These are phyloP conservation scores for Eucalyptus pauciflora DNA, from an alignment of 345 rosid species.

Conservation along the genomic window DNA sequence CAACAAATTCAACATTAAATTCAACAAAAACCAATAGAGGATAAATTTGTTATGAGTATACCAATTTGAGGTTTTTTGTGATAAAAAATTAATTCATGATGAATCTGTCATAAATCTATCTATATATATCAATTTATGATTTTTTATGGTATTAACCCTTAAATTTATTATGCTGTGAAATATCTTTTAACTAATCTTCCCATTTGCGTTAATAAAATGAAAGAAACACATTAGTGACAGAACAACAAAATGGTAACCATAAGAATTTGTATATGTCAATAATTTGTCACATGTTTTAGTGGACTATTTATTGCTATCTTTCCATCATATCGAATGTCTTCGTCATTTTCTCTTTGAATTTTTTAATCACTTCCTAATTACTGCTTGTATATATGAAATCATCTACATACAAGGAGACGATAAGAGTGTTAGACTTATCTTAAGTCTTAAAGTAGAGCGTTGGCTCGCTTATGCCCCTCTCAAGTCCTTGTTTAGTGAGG, in stretches of 20 bases:
- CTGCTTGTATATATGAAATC: background rate
- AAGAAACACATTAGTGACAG: background rate
- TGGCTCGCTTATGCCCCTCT: background rate
- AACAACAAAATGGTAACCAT: background rate
- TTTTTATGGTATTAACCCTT: too few species aligned
- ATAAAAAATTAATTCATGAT: too few species aligned
- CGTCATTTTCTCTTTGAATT: background rate
- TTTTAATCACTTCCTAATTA: background rate
- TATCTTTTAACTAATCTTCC: too few species aligned
- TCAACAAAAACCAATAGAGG: fast-evolving
- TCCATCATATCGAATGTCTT: background rate
- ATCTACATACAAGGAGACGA: background rate
- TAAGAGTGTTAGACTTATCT: background rate
- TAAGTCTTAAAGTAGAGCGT: background rate
- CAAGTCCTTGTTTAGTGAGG: background rate
- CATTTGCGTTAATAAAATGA: background rate
- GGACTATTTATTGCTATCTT: background rate
- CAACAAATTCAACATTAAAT: too few species aligned
- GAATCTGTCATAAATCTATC: too few species aligned
- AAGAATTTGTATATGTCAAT: background rate
- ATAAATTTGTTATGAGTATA: too few species aligned
- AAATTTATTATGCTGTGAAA: too few species aligned
- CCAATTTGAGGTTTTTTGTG: fast-evolving
- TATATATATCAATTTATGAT: too few species aligned
- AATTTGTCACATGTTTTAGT: background rate